A percentile compares a stretch with the other conserved stretches of the same genome.
phyloP scores from a whole-genome alignment of 2,329 filamentous ascomycete species.

The Parafenestella ontariensis region DNA sequence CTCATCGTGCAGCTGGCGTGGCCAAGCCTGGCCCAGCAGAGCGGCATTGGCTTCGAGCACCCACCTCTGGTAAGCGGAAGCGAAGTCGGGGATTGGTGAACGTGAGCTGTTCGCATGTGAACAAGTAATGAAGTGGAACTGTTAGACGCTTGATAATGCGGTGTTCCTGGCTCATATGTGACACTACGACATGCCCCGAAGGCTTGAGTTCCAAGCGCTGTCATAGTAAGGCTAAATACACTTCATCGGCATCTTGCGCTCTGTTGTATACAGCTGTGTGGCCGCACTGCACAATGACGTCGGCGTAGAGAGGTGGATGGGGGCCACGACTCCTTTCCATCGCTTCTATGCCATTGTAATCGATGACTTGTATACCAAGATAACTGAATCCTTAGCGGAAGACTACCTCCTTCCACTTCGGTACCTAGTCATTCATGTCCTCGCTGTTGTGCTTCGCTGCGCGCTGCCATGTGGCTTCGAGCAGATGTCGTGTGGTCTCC shows the following conservation, averaged over 20 bases:
- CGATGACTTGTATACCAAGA: background rate
- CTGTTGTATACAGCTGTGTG: background rate
- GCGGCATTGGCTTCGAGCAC: background rate
- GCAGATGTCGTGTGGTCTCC: conserved; percentile 20
- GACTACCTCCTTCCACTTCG: background rate
- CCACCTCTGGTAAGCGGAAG: background rate
- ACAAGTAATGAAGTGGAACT: background rate
- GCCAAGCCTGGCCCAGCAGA: conserved; percentile 6
- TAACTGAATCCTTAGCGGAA: background rate
- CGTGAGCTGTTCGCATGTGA: conserved; percentile 3
- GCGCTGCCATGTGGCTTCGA: conserved; percentile 20
- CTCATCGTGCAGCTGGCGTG: conserved; percentile 45
- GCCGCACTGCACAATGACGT: background rate
- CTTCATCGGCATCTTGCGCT: background rate
- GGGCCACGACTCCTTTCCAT: background rate
- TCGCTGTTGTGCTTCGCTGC: conserved; percentile 16
- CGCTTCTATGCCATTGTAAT: background rate
- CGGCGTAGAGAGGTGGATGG: too few relatives aligned
- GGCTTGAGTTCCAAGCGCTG: background rate
- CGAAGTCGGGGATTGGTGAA: background rate
- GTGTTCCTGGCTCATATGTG: conserved; percentile 3
- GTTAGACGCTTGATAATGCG: background rate
- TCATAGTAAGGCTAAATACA: background rate
- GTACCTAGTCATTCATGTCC: conserved; percentile 11
- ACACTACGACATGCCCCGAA: conserved; percentile 1